phyloP scores from a whole-genome alignment of 2,329 filamentous ascomycete species.

The Phialophora macrospora region DNA sequence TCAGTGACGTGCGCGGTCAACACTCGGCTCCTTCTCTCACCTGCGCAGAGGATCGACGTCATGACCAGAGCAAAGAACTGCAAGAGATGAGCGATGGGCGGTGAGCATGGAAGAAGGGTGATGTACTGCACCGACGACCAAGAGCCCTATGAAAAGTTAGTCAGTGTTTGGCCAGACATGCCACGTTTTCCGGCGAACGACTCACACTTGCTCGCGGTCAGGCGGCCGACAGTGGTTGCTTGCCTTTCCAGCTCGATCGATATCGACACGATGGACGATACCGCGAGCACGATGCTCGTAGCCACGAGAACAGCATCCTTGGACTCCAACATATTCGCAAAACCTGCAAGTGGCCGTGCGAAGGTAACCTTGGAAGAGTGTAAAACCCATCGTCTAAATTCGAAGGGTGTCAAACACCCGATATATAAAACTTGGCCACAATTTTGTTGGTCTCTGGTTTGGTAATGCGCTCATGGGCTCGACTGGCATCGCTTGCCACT shows the following conservation, averaged over 20 bases:
- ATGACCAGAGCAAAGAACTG: conserved; percentile 34
- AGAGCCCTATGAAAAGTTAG: conserved; percentile 25
- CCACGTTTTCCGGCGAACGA: neutral
- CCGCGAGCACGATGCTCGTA: conserved; percentile 33
- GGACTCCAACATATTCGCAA: conserved; percentile 30
- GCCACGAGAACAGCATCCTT: conserved; percentile 29
- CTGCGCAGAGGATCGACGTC: conserved; percentile 31
- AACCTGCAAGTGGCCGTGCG: conserved; percentile 24
- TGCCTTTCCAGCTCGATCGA: conserved; percentile 33
- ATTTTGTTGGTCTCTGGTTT: conserved; percentile 2
- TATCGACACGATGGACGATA: conserved; percentile 31
- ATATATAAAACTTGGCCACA: conserved; percentile 14
- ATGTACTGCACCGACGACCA: conserved; percentile 29
- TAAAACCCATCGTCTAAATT: conserved; percentile 5
- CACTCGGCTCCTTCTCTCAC: conserved; percentile 16
- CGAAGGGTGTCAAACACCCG: conserved; percentile 17
- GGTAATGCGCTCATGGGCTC: conserved; percentile 14
- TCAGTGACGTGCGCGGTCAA: conserved; percentile 12
- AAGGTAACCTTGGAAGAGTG: conserved; percentile 21
- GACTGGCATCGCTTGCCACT: conserved; percentile 9
- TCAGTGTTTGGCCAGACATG: neutral
- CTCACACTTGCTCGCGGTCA: conserved; percentile 35
- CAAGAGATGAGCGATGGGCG: conserved; percentile 12
- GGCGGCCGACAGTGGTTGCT: conserved; percentile 22
- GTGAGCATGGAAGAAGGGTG: neutral